These are phyloP conservation scores for Paracamarosporium sp. DNA, from an alignment of 2,329 filamentous ascomycete genomes.

Conservation along the genomic window DNA sequence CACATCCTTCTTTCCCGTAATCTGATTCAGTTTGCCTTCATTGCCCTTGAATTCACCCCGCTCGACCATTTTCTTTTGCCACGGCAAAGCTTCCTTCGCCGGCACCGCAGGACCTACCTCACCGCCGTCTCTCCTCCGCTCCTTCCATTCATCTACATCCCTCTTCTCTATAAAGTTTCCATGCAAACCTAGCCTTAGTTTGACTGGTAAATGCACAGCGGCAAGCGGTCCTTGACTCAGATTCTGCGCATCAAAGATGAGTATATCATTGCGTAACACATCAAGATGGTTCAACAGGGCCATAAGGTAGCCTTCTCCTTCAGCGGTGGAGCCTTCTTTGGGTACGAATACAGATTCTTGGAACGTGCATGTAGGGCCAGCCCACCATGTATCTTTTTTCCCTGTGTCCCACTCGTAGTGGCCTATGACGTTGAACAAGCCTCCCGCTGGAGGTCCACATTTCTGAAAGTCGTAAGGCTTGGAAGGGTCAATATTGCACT, in stretches of 20 bases:
- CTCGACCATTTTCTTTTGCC: slow-evolving; percentile 36
- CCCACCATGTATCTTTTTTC: slow-evolving; percentile 42
- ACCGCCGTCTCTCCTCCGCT: slow-evolving; percentile 36
- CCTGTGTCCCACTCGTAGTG: slow-evolving; percentile 42
- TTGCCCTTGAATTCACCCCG: slow-evolving; percentile 10
- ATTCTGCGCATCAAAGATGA: slow-evolving; percentile 52
- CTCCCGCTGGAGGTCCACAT: slow-evolving; percentile 38
- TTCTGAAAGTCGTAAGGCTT: slow-evolving; percentile 41
- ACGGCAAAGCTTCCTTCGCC: slow-evolving; percentile 32
- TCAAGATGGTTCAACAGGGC: slow-evolving; percentile 52
- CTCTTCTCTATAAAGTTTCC: slow-evolving; percentile 41
- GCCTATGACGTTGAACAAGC: slow-evolving; percentile 42
- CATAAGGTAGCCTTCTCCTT: slow-evolving; percentile 60
- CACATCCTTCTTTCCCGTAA: background rate
- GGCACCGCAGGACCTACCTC: slow-evolving; percentile 28
- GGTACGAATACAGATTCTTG: slow-evolving; percentile 64
- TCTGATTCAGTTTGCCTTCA: slow-evolving; percentile 4
- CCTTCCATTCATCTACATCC: slow-evolving; percentile 38
- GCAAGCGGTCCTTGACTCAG: slow-evolving; percentile 49
- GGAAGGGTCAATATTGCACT: slow-evolving; percentile 46
- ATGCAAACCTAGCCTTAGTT: slow-evolving; percentile 39
- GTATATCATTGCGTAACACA: slow-evolving; percentile 49
- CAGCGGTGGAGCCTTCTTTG: slow-evolving; percentile 44
- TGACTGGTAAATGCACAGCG: slow-evolving; percentile 49
- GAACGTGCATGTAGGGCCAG: slow-evolving; percentile 51